A percentile compares a stretch with the other conserved stretches of the same genome.
Evolutionary conservation across 768 basidiomycete genomes (phyloP).

Genomic region (Sporobolomyces pararoseus): DNA sequence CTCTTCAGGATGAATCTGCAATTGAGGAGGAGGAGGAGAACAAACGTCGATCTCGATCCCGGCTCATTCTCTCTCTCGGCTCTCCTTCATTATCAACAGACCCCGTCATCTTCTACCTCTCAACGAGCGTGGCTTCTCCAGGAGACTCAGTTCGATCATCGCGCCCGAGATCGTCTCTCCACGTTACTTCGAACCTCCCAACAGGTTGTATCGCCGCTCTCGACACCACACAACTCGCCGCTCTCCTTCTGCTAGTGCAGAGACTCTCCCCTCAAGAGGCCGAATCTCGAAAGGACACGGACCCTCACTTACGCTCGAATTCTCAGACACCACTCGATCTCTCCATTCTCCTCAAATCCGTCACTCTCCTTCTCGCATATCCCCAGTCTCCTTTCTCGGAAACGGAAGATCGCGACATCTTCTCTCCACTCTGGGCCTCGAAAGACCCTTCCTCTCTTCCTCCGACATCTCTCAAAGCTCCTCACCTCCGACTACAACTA

Average conservation of each 20-base stretch:
- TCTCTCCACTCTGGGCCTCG: background rate
- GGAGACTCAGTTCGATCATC: background rate
- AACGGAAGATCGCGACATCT: background rate
- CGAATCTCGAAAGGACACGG: background rate
- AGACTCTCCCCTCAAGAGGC: constrained; percentile 50
- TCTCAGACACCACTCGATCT: constrained; percentile 50
- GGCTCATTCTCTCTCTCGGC: constrained; percentile 18
- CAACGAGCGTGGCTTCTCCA: background rate
- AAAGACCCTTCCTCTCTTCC: background rate
- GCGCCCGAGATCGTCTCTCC: background rate
- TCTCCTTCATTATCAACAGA: background rate
- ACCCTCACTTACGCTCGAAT: background rate
- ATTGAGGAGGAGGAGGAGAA: no score
- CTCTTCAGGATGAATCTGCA: background rate
- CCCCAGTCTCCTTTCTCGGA: background rate
- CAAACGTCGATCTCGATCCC: background rate
- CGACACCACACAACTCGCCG: constrained; percentile 5
- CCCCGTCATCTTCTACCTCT: constrained; percentile 10
- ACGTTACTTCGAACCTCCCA: background rate
- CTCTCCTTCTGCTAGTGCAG: constrained; percentile 56
- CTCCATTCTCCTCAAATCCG: constrained; percentile 2
- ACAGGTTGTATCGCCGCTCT: background rate
- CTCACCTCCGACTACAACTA: constrained; percentile 26
- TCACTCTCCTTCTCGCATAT: constrained; percentile 45
- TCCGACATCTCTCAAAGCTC: background rate